Evolutionary conservation across 2,329 filamentous ascomycete species (phyloP).

Genomic region (Aspergillus nomiae): DNA sequence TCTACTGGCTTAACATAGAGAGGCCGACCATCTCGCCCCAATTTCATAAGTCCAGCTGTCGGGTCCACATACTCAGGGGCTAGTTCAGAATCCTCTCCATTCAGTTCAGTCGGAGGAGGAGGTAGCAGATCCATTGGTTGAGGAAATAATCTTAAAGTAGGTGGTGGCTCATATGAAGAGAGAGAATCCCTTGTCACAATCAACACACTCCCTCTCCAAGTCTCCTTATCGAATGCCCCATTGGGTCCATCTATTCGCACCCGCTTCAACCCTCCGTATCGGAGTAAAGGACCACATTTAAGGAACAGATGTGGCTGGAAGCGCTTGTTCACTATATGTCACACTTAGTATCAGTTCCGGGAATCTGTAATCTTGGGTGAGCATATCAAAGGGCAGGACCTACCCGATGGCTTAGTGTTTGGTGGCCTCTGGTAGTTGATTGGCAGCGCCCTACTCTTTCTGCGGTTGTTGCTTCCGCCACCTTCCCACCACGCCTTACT

Average conservation of each 20-base stretch:
- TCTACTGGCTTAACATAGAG: slow-evolving; percentile 90
- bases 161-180: slow-evolving; percentile 78
- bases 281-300: slow-evolving; percentile 85
- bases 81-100: slow-evolving; percentile 61
- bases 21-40: slow-evolving; percentile 81
- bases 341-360: slow-evolving; percentile 33
- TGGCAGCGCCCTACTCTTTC: slow-evolving; percentile 49
- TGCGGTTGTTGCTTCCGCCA: slow-evolving; percentile 48
- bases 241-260: slow-evolving; percentile 36
- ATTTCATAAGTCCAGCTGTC: slow-evolving; percentile 80
- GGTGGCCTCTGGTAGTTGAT: slow-evolving; percentile 36
- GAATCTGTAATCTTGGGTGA: background rate
- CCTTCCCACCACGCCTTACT: slow-evolving; percentile 78
- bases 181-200: slow-evolving; percentile 86
- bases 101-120: slow-evolving; percentile 71
- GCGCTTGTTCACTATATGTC: slow-evolving; percentile 52
- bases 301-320: slow-evolving; percentile 85
- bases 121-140: slow-evolving; percentile 82
- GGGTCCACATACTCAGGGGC: slow-evolving; percentile 84
- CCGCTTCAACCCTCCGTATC: slow-evolving; percentile 82
- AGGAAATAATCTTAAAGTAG: slow-evolving; percentile 79
- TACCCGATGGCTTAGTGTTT: slow-evolving; percentile 36
- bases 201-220: slow-evolving; percentile 94
- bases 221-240: slow-evolving; percentile 62
- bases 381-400: slow-evolving; percentile 10